A percentile compares a stretch with the other conserved stretches of the same genome.
These are phyloP conservation scores for Aspergillus felis DNA, from an alignment of 2,329 filamentous ascomycete genomes.

Conservation along the genomic window DNA sequence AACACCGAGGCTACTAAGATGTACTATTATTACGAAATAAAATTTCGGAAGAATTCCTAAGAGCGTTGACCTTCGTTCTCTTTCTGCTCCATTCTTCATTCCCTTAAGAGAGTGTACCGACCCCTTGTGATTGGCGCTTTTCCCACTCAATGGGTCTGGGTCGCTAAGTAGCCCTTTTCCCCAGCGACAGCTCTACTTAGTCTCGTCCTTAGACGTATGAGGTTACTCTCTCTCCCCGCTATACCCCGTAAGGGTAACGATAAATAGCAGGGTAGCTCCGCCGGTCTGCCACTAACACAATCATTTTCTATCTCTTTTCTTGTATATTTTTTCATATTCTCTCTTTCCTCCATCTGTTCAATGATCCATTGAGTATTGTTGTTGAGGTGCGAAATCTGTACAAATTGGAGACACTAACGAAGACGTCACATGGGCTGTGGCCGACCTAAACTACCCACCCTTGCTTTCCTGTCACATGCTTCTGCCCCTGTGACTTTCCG, in stretches of 20 bases:
- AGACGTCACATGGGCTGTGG: constrained; percentile 4
- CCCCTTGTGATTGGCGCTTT: constrained; percentile 7
- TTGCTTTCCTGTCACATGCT: constrained; percentile 17
- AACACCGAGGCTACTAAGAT: not conserved
- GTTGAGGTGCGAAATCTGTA: not conserved
- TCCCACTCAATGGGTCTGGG: not conserved
- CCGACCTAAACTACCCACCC: constrained; percentile 12
- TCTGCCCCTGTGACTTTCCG: not conserved
- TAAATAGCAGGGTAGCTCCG: not conserved
- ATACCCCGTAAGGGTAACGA: not conserved
- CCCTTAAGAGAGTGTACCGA: not conserved
- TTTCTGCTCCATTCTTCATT: constrained; percentile 10
- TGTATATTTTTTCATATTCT: not conserved
- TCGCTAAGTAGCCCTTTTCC: not conserved
- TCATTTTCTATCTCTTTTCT: not conserved
- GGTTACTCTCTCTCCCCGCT: not conserved
- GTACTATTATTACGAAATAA: not conserved
- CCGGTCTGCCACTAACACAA: not conserved
- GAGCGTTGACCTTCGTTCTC: constrained; percentile 1
- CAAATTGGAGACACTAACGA: not conserved
- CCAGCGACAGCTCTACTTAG: not conserved
- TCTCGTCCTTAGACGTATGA: not conserved
- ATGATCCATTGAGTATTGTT: not conserved
- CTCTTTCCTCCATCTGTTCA: not conserved
- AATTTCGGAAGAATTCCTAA: not conserved